These are phyloP conservation scores for Ogataea populi-albae DNA, from an alignment of 805 yeast genomes.

Conservation along the genomic window DNA sequence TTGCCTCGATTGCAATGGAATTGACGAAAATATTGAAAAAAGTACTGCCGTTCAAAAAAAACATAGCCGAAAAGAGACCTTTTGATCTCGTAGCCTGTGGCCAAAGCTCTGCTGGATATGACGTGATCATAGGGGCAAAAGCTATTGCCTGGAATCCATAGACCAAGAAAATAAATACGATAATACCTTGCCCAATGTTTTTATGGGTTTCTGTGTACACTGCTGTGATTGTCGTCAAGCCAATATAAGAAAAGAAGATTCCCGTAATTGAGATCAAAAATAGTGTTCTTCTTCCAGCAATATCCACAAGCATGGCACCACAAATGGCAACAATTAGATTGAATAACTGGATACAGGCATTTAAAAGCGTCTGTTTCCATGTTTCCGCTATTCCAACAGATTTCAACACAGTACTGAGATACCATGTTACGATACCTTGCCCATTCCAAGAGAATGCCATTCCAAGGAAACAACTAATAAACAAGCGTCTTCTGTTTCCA, in stretches of 20 bases:
- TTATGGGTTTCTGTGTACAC: conserved; percentile 9
- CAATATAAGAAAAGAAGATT: conserved; percentile 38
- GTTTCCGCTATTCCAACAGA: conserved; percentile 52
- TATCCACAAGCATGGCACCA: conserved; percentile 30
- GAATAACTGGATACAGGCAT: conserved; percentile 47
- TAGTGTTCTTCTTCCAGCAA: conserved; percentile 36
- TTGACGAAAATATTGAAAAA: conserved; percentile 24
- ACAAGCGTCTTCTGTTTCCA: conserved; percentile 38
- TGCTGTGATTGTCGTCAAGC: conserved; percentile 48
- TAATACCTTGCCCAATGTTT: conserved; percentile 17
- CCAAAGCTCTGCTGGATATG: conserved; percentile 47
- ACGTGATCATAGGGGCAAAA: conserved; percentile 42
- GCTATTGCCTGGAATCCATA: conserved; percentile 41
- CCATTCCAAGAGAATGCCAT: conserved; percentile 41
- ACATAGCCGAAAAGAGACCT: conserved; percentile 47
- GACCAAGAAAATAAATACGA: conserved; percentile 23
- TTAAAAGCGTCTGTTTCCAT: conserved; percentile 44
- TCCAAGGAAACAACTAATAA: conserved; percentile 30
- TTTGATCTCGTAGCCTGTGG: conserved; percentile 55
- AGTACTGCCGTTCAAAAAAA: conserved; percentile 13
- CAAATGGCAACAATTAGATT: conserved; percentile 36
- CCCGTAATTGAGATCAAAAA: conserved; percentile 34
- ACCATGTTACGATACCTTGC: conserved; percentile 45
- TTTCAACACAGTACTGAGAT: conserved; percentile 42
- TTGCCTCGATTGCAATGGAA: conserved; percentile 37